These are phyloP conservation scores for Macadamia integrifolia DNA, from an alignment of 164 flowering plant genomes.

Conservation along the genomic window DNA sequence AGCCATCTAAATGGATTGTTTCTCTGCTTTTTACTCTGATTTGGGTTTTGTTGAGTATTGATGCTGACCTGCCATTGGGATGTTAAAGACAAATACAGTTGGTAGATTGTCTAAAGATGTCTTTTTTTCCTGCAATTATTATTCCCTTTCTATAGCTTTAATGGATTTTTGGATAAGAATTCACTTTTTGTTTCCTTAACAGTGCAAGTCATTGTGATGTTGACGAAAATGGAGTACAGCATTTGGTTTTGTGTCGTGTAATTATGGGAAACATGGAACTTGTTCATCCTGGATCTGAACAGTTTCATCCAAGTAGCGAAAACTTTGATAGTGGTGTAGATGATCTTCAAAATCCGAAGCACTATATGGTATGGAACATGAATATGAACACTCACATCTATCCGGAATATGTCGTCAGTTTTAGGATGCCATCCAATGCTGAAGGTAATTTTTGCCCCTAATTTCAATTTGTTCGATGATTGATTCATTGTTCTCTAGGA, in stretches of 20 bases:
- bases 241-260: conserved; percentile 83
- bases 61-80: background rate
- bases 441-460: conserved; percentile 55
- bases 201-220: conserved; percentile 74
- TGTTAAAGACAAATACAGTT: background rate
- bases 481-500: background rate
- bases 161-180: background rate
- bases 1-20: too few relatives aligned
- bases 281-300: conserved; percentile 55
- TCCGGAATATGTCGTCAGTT: conserved; percentile 83
- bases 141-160: background rate
- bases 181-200: conserved; percentile 26
- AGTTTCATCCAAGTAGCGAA: conserved; percentile 65
- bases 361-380: conserved; percentile 68
- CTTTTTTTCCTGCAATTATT: too few relatives aligned
- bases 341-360: conserved; percentile 51
- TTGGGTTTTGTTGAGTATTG: background rate
- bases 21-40: background rate
- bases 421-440: conserved; percentile 45
- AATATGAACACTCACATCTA: conserved; percentile 73
- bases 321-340: conserved; percentile 86
- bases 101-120: too few relatives aligned
- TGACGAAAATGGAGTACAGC: conserved; percentile 83
- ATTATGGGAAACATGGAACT: conserved; percentile 91
- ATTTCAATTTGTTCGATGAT: conserved; percentile 3